These are phyloP conservation scores for Daucus carota DNA, from an alignment of 129 eudicot species.

Conservation along the genomic window DH1_v3.0 NC_030382.2:41220001-41220500, in stretches of 20 bases:
- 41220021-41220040: too few species aligned
- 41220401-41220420: background rate
- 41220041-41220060: too few species aligned
- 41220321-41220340: background rate
- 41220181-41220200: background rate
- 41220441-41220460: too few species aligned
- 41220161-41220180: too few species aligned
- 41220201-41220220: background rate
- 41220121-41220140: background rate
- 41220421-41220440: background rate
- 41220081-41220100: background rate
- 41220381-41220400: background rate
- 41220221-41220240: background rate
- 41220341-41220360: background rate
- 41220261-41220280: background rate
- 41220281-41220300: background rate
- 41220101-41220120: background rate
- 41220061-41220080: too few species aligned
- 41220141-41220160: background rate
- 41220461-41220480: too few species aligned
- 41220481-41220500: too few species aligned
- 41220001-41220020: too few species aligned
- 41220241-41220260: background rate
- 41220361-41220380: slow-evolving; percentile 6
- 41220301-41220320: background rate